Conservation (phyloP, 331 rosid species). For the Quercus lobata region DNA sequence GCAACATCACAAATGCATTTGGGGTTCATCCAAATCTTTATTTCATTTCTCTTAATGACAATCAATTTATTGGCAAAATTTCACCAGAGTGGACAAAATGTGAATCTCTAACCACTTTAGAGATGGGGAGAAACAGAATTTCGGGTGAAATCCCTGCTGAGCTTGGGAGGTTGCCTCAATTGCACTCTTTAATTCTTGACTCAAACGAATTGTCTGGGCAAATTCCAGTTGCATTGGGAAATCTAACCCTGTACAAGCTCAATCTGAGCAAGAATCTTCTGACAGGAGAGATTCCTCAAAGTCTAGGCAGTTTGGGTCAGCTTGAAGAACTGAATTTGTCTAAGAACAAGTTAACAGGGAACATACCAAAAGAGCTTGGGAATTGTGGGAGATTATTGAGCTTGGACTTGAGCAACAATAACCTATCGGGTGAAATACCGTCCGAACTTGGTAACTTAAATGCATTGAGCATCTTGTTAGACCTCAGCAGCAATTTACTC, state of each 20-base stretch:
- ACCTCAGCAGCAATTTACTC: too few relatives aligned
- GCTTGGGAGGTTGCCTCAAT: constrained; percentile 30
- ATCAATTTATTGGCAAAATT: constrained; percentile 41
- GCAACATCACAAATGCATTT: constrained; percentile 44
- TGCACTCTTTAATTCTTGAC: constrained; percentile 26
- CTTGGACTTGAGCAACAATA: too few relatives aligned
- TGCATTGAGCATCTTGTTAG: too few relatives aligned
- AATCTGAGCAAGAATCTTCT: too few relatives aligned
- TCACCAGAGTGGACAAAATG: constrained; percentile 44
- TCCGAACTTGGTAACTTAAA: too few relatives aligned
- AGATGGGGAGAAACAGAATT: constrained; percentile 41
- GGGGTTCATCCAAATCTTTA: constrained; percentile 38
- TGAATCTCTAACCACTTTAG: constrained; percentile 32
- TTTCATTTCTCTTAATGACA: constrained; percentile 27
- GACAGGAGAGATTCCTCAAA: constrained; percentile 20
- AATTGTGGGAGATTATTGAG: not conserved
- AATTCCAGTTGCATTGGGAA: too few relatives aligned
- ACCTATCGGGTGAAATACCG: too few relatives aligned
- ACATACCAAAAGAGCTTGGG: constrained; percentile 35
- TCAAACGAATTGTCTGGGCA: constrained; percentile 45
- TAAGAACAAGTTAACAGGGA: constrained; percentile 35
- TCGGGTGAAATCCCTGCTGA: constrained; percentile 46
- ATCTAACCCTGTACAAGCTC: too few relatives aligned
- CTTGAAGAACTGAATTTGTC: constrained; percentile 43
- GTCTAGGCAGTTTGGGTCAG: constrained; percentile 22